phyloP scores from a whole-genome alignment of 768 basidiomycete genomes.

The Mycena amicta region DNA sequence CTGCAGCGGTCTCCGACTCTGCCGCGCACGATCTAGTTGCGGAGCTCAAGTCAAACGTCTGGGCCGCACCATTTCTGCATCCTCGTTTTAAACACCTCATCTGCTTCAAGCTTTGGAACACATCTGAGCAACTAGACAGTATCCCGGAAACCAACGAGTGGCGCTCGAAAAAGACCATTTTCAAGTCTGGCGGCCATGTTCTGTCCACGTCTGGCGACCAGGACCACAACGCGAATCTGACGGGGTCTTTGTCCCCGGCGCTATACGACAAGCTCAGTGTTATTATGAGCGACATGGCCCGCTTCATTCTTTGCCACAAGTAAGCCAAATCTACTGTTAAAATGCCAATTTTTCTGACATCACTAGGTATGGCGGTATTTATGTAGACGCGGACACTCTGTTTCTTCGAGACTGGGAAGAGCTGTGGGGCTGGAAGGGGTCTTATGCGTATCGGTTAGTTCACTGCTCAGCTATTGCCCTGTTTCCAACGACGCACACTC shows the following conservation, averaged over 20 bases:
- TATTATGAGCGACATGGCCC: slow-evolving; percentile 94
- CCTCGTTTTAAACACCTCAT: slow-evolving; percentile 89
- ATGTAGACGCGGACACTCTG: slow-evolving; percentile 95
- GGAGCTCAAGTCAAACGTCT: slow-evolving; percentile 79
- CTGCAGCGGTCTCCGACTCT: slow-evolving; percentile 80
- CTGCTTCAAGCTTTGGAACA: slow-evolving; percentile 97
- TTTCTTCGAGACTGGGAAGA: slow-evolving; percentile 98
- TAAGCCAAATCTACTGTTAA: slow-evolving; percentile 23
- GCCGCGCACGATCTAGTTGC: slow-evolving; percentile 83
- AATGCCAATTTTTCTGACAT: background rate
- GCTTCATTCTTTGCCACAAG: slow-evolving; percentile 87
- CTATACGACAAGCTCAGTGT: slow-evolving; percentile 91
- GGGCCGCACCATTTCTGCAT: slow-evolving; percentile 95
- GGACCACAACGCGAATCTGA: slow-evolving; percentile 61
- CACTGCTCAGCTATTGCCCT: slow-evolving; percentile 60
- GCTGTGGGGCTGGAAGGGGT: slow-evolving; percentile 94
- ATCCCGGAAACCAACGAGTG: slow-evolving; percentile 90
- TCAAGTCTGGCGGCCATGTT: slow-evolving; percentile 83
- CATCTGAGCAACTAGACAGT: slow-evolving; percentile 92
- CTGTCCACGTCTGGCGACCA: slow-evolving; percentile 31
- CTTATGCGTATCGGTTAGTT: slow-evolving; percentile 94
- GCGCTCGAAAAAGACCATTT: slow-evolving; percentile 74
- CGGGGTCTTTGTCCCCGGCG: slow-evolving; percentile 82
- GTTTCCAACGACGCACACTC: background rate
- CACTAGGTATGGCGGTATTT: slow-evolving; percentile 89